A percentile compares a stretch with the other conserved stretches of the same genome.
phyloP scores from a whole-genome alignment of 352 stramenopile species.

The Blastocystis sp. region DNA sequence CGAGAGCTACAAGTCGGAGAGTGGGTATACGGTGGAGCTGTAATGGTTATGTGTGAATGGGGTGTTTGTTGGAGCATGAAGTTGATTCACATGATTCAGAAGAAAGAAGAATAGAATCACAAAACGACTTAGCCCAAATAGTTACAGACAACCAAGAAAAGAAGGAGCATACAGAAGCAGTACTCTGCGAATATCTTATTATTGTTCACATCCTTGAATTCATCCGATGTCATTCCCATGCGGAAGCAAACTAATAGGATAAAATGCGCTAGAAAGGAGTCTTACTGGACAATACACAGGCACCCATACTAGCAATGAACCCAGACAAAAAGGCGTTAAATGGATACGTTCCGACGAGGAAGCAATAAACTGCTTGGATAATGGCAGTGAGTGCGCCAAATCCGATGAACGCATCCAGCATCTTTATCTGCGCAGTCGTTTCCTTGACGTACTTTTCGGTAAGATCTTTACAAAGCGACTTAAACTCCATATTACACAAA shows the following conservation, averaged over 20 bases:
- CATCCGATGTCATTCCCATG: conserved; percentile 53
- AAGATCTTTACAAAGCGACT: conserved; percentile 15
- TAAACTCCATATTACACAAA: conserved; percentile 14
- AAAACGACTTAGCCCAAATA: conserved; percentile 52
- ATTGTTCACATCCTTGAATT: conserved; percentile 32
- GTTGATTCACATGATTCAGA: too few relatives aligned
- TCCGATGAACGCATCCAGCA: conserved; percentile 39
- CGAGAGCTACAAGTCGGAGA: not conserved
- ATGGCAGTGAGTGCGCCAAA: not conserved
- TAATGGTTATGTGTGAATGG: too few relatives aligned
- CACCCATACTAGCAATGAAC: conserved; percentile 44
- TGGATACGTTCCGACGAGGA: conserved; percentile 48
- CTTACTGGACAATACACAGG: conserved; percentile 45
- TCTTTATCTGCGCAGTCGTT: conserved; percentile 17
- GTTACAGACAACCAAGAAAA: conserved; percentile 55
- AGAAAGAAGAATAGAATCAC: not conserved
- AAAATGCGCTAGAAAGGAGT: not conserved
- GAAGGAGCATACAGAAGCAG: conserved; percentile 56
- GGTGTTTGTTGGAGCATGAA: too few relatives aligned
- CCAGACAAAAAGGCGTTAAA: conserved; percentile 53
- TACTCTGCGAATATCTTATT: conserved; percentile 52
- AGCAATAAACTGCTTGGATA: conserved; percentile 48
- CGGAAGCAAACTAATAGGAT: conserved; percentile 44
- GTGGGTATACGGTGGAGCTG: not conserved
- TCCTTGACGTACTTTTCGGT: conserved; percentile 40